These are phyloP conservation scores for Aschersonia sp. DNA, from an alignment of 2,329 filamentous ascomycete genomes.

Conservation along the genomic window DNA sequence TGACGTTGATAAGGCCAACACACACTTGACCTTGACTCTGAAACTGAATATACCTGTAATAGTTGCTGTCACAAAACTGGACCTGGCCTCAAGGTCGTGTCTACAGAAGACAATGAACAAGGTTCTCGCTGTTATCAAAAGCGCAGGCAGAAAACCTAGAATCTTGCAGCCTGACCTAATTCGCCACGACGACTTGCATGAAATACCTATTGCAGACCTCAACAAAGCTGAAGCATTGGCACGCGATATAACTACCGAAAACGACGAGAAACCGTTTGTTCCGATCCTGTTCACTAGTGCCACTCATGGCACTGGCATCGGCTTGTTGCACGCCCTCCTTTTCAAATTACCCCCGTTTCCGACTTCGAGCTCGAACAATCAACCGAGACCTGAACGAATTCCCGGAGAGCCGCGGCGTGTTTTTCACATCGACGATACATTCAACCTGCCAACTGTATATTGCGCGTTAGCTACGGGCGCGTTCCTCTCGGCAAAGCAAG, in stretches of 20 bases:
- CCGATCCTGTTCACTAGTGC: conserved; percentile 83
- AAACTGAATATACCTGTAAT: conserved; percentile 65
- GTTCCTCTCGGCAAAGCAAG: conserved; percentile 23
- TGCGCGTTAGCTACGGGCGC: conserved; percentile 8
- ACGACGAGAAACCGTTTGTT: conserved; percentile 38
- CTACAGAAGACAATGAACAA: conserved; percentile 58
- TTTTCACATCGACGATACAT: conserved; percentile 87
- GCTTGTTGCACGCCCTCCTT: conserved; percentile 68
- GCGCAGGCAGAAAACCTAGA: conserved; percentile 55
- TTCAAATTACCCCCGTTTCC: conserved; percentile 58
- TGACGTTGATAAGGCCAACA: conserved; percentile 58
- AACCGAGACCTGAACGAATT: conserved; percentile 38
- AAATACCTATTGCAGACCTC: conserved; percentile 40
- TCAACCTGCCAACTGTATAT: conserved; percentile 55
- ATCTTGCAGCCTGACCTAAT: conserved; percentile 49
- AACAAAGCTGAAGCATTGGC: conserved; percentile 43
- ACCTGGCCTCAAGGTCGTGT: conserved; percentile 62
- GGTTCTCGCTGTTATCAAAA: conserved; percentile 65
- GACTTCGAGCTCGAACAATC: conserved; percentile 36
- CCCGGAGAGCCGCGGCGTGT: conserved; percentile 48
- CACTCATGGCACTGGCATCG: conserved; percentile 71
- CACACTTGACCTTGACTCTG: conserved; percentile 74
- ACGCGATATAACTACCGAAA: conserved; percentile 29
- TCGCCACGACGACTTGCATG: conserved; percentile 35
- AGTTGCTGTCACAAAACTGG: conserved; percentile 81